Base-by-base conservation (phyloP, 225 moss, liverwort and hornwort genomes). In the Thuidium tamariscinum region DNA sequence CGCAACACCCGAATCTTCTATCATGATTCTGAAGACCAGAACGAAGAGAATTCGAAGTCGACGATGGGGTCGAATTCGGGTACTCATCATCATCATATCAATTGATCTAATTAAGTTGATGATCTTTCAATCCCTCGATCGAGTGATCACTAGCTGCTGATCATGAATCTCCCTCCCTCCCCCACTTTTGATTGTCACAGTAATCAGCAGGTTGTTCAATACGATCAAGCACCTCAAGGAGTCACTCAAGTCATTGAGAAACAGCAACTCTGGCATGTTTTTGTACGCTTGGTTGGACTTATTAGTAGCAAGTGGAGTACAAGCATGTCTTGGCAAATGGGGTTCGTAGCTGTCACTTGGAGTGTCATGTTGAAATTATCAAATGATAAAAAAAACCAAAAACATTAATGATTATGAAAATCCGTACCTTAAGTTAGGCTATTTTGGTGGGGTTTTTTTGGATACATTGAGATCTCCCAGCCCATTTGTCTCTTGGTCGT, bases 381-480 rank as follows among this genome's bases (percentile, higher is more conserved):
- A 11, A 32, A 74, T 15, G 36, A 44, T 44, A 9, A 19, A 8
- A 22, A 21, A 19, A 13, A n/a, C n/a, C n/a, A n/a, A 8, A 2
- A 8, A 1, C 12, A 22, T 5, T 5, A 1, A 52, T n/a, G 23
- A 22, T n/a, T n/a, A n/a, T n/a, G n/a, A n/a, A n/a, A n/a, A n/a
- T n/a, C n/a, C n/a, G n/a, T n/a, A n/a, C n/a, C n/a, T n/a, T n/a
- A n/a, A n/a, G n/a, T n/a, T n/a, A n/a, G n/a, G n/a, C n/a, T n/a
- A n/a, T n/a, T n/a, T n/a, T n/a, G n/a, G n/a, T n/a, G n/a, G n/a
- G n/a, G n/a, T n/a, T n/a, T n/a, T n/a, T n/a, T n/a, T n/a, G n/a
- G n/a, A n/a, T n/a, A n/a, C n/a, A n/a, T n/a, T n/a, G n/a, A n/a
- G n/a, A n/a, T n/a, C n/a, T n/a, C n/a, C n/a, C n/a, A n/a, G n/a